A percentile compares a stretch with the other conserved stretches of the same genome.
phyloP scores from a whole-genome alignment of 352 stramenopile species.

The Phytophthora hybrid region DNA sequence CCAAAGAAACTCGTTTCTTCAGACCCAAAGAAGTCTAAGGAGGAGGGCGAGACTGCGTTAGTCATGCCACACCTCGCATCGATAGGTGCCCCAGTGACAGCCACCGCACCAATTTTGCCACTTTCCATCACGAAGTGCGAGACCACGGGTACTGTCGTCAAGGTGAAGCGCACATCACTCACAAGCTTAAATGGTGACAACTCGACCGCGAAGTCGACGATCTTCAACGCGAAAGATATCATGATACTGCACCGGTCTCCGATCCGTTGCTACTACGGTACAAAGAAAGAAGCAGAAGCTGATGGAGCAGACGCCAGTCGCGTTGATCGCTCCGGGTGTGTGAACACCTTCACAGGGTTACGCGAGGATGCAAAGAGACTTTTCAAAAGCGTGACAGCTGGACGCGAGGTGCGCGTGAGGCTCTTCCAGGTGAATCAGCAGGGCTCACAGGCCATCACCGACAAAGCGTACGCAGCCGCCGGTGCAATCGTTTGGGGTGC shows the following conservation, averaged over 20 bases:
- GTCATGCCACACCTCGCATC: conserved; percentile 12
- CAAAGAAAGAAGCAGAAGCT: conserved; percentile 79
- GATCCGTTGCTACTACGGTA: conserved; percentile 83
- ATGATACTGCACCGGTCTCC: conserved; percentile 82
- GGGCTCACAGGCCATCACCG: conserved; percentile 56
- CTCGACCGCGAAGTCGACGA: conserved; percentile 14
- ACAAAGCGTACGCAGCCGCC: conserved; percentile 75
- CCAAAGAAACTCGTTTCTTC: conserved; percentile 11
- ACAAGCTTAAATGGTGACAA: conserved; percentile 13
- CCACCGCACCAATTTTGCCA: conserved; percentile 15
- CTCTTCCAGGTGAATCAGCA: conserved; percentile 79
- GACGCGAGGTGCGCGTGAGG: conserved; percentile 70
- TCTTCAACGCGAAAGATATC: conserved; percentile 80
- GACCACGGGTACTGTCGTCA: neutral
- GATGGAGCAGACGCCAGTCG: conserved; percentile 68
- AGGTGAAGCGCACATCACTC: conserved; percentile 31
- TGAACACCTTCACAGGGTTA: conserved; percentile 89
- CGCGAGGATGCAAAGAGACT: conserved; percentile 86
- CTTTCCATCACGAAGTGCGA: conserved; percentile 32
- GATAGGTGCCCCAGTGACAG: conserved; percentile 25
- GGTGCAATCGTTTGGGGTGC: conserved; percentile 85
- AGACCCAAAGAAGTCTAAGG: conserved; percentile 14
- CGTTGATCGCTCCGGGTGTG: conserved; percentile 67
- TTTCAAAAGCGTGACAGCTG: conserved; percentile 68
- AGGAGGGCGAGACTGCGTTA: conserved; percentile 21